Percentiles rank a stretch among this genome's conserved stretches.
Evolutionary conservation across 1,284 basidiomycete genomes (phyloP).

Genomic region (Clitocybe nebularis): DNA sequence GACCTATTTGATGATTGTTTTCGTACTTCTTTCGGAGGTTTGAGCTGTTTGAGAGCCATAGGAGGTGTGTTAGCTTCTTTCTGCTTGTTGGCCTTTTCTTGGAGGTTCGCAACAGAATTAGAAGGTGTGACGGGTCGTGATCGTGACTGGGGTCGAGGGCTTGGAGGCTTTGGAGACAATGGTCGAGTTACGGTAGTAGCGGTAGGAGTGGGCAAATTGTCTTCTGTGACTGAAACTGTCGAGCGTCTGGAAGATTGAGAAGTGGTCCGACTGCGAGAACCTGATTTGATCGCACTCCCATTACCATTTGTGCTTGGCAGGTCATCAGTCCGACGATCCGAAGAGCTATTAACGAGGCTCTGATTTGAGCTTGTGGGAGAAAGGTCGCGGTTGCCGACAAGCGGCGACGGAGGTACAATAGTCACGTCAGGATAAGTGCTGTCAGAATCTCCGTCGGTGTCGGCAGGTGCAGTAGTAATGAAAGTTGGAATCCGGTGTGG

Average conservation of each 20-base stretch:
- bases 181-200: slow-evolving; percentile 17
- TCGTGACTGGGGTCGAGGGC: slow-evolving; percentile 4
- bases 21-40: slow-evolving; percentile 23
- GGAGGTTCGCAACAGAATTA: slow-evolving; percentile 14
- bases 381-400: slow-evolving; percentile 25
- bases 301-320: slow-evolving; percentile 15
- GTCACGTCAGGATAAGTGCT: slow-evolving; percentile 47
- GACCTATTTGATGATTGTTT: slow-evolving; percentile 31
- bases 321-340: slow-evolving; percentile 18
- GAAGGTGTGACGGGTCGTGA: slow-evolving; percentile 19
- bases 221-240: slow-evolving; percentile 17
- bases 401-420: slow-evolving; percentile 54
- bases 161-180: slow-evolving; percentile 9
- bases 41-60: slow-evolving; percentile 17
- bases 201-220: slow-evolving; percentile 24
- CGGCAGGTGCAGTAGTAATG: slow-evolving; percentile 18
- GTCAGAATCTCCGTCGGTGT: slow-evolving; percentile 23
- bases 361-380: slow-evolving; percentile 22
- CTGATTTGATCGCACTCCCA: slow-evolving; percentile 11
- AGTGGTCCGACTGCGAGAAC: slow-evolving; percentile 20
- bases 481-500: slow-evolving; percentile 15
- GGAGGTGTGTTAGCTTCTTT: slow-evolving; percentile 7
- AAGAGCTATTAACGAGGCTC: slow-evolving; percentile 14
- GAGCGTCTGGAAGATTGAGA: slow-evolving; percentile 16
- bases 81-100: slow-evolving; percentile 9